These are phyloP conservation scores for Pulveroboletus sp. DNA, from an alignment of 1,284 basidiomycete species.

Conservation along the genomic window DNA sequence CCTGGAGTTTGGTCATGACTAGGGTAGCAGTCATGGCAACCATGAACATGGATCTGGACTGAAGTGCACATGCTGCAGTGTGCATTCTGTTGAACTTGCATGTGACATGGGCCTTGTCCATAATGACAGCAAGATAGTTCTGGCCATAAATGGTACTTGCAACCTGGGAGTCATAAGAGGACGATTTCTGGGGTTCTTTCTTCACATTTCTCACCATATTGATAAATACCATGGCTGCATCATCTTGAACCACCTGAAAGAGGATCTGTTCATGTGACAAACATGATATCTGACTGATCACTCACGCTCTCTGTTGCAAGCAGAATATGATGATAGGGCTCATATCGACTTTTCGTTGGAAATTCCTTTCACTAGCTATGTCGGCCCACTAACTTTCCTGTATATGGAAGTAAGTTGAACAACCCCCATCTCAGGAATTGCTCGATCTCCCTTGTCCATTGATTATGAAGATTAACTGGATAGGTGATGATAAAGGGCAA, in stretches of 20 bases:
- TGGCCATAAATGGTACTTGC: background rate
- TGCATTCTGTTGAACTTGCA: background rate
- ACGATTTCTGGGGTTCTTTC: background rate
- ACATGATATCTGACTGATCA: too few relatives aligned
- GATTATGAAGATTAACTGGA: background rate
- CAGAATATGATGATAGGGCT: background rate
- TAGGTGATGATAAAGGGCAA: slow-evolving; percentile 2
- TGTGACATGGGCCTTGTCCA: background rate
- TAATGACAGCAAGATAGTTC: background rate
- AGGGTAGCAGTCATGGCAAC: slow-evolving; percentile 1
- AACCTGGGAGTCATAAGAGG: rapidly evolving
- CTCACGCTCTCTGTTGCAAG: background rate
- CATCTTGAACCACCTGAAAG: background rate
- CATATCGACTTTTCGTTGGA: background rate
- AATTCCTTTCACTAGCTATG: background rate
- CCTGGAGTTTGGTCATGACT: slow-evolving; percentile 4
- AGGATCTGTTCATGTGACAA: too few relatives aligned
- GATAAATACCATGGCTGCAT: background rate
- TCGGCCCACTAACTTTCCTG: background rate
- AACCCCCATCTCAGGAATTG: background rate
- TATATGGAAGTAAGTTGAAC: slow-evolving; percentile 2
- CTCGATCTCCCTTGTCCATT: slow-evolving; percentile 4
- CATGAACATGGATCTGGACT: rapidly evolving
- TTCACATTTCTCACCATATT: background rate
- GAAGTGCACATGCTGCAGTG: background rate